phyloP scores from a whole-genome alignment of 1,284 basidiomycete genomes.

The Anthracocystis walkeri region DNA sequence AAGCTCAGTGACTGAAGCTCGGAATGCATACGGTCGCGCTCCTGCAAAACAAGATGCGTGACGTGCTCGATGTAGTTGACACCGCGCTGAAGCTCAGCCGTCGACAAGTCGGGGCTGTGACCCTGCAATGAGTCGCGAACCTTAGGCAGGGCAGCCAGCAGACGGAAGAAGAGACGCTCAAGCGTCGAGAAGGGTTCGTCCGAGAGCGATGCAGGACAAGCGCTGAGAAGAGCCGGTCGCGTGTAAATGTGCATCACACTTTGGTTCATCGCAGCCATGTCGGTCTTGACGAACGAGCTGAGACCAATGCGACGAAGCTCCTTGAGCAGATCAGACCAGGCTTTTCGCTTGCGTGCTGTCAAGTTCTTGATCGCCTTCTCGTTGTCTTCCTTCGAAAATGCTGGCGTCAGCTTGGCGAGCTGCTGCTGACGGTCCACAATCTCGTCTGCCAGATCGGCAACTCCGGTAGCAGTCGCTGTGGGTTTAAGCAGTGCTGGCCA shows the following conservation, averaged over 20 bases:
- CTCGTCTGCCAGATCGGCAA: slow-evolving; percentile 79
- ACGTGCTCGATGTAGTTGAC: slow-evolving; percentile 83
- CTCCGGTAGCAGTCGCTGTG: slow-evolving; percentile 35
- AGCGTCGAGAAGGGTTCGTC: slow-evolving; percentile 70
- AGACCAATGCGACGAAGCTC: slow-evolving; percentile 87
- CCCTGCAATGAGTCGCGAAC: slow-evolving; percentile 77
- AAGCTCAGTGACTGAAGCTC: slow-evolving; percentile 26
- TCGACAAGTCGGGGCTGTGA: slow-evolving; percentile 85
- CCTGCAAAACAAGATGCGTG: slow-evolving; percentile 45
- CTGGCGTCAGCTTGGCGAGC: slow-evolving; percentile 71
- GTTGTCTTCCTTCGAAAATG: slow-evolving; percentile 68
- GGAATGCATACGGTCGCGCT: slow-evolving; percentile 43
- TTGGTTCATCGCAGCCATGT: slow-evolving; percentile 77
- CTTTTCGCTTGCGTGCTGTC: slow-evolving; percentile 84
- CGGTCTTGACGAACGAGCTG: slow-evolving; percentile 71
- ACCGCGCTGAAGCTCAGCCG: slow-evolving; percentile 85
- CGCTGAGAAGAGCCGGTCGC: slow-evolving; percentile 61
- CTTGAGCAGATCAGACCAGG: slow-evolving; percentile 90
- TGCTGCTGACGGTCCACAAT: slow-evolving; percentile 79
- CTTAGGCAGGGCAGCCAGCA: slow-evolving; percentile 78
- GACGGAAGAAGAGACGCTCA: slow-evolving; percentile 80
- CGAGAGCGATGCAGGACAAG: slow-evolving; percentile 30
- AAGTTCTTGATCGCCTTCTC: slow-evolving; percentile 82
- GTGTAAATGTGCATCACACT: slow-evolving; percentile 79
- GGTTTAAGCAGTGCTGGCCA: slow-evolving; percentile 39